Evolutionary conservation across 2,329 filamentous ascomycete genomes (phyloP), one percentile per base, ranked within the genome.

Genomic region (Alternaria postmessia): DNA sequence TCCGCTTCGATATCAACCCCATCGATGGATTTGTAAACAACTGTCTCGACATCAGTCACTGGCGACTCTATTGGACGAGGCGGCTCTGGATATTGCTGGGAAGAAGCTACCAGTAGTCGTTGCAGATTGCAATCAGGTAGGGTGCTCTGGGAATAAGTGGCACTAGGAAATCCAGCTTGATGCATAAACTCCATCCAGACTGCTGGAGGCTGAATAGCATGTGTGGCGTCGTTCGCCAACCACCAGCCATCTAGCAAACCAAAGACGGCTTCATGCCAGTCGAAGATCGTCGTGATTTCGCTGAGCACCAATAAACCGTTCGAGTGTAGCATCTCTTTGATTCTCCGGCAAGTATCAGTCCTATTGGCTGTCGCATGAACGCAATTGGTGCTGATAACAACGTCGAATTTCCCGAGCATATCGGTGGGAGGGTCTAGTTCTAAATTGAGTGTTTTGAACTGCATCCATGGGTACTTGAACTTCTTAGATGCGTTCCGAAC

Each of bases 401-500:
- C 39, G 30, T 65, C 53, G 6, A 70, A 61, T 24, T 51, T 53
- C 30, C 52, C 52, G 3, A 47, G 14, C 36, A 60, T 32, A 5
- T 54, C 60, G 0, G 16, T 26, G 1, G 54, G 59, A 22, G 58
- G 48, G 16, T 49, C 54, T 7, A 46, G n/a, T 22, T 67, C 64
- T 7, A 80, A 65, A 46, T 81, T 73, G 3, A 74, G 61, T 2
- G 64, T 49, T 2, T 39, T 39, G 56, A 76, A 81, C 20, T 68
- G 54, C 73, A 81, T 76, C 44, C 65, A 73, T 0, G 67, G 53
- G 22, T 76, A 72, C 3, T 71, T 56, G 77, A 41, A 64, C 66
- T 42, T 49, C 38, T 72, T 70, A 28, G 67, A 69, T 0, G 78
- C 78, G 9, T 69, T 70, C 0, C 74, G 70, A 2, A 82, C 71